Base-by-base conservation (phyloP, 176 grass and related monocot genomes). In the Echinochloa phyllopogon region DNA sequence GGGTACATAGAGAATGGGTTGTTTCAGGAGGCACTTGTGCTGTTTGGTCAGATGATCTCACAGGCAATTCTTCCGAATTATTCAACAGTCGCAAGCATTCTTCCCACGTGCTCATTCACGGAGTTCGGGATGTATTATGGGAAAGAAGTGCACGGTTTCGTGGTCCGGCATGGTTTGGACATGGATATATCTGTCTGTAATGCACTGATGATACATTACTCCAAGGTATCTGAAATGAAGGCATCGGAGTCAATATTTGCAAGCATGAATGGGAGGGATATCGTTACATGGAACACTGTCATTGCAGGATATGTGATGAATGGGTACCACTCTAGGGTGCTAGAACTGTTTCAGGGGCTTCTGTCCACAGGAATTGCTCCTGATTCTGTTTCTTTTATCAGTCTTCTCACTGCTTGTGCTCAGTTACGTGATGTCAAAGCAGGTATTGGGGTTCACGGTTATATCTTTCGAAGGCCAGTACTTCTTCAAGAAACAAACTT, bases 361-460 rank as follows among this genome's bases (percentile, higher is more conserved):
- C 66, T 91, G 18, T 69, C 77, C 16, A 65, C 33, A 18, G 86
- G 86, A 70, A 69, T 74, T 51, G 40, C 63, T 50, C 88, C 94
- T 40, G 90, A 95, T 82, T 91, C 88, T 45, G 80, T 93, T 65
- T 93, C 94, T 47, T 74, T 93, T 62, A 69, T 95, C 52, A 85
- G 83, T 75, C 52, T 94, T 27, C 93, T 94, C 52, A 86, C 82
- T 76, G 85, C 88, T 56, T 94, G 81, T 83, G 82, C 85, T 75
- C 83, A 93, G 45, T 14, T 75, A 59, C 21, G 66, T 39, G 69
- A 93, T 71, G 15, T 91, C 29, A 75, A 52, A 60, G 60, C 64
- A 36, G 94, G 94, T 67, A 93, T 69, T 80, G 88, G 23, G 47
- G 45, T 93, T 59, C 94, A 95, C 68, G 83, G 65, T 58, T 95